These are phyloP conservation scores for Cenchrus fungigraminus DNA, from an alignment of 176 grass and related monocot species.

Conservation along the genomic window DNA sequence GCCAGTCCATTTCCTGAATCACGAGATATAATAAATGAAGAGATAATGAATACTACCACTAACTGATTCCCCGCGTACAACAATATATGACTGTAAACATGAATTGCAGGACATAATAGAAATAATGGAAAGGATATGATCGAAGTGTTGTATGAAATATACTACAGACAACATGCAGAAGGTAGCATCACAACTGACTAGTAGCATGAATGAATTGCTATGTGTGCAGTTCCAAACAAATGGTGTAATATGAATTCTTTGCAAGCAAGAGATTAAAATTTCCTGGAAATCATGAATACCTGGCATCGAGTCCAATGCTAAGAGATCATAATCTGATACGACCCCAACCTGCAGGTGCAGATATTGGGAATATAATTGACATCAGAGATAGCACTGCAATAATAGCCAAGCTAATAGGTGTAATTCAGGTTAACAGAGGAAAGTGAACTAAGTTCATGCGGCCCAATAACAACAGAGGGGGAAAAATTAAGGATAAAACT, in stretches of 20 bases:
- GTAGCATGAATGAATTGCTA: slow-evolving; percentile 3
- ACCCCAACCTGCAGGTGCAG: slow-evolving; percentile 78
- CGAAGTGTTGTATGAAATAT: slow-evolving; percentile 5
- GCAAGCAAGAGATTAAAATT: not conserved
- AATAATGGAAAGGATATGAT: not conserved
- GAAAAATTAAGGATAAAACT: slow-evolving; percentile 2
- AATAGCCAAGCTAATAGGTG: not conserved
- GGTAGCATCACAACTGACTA: not conserved
- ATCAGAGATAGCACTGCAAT: slow-evolving; percentile 12
- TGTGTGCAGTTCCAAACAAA: slow-evolving; percentile 17
- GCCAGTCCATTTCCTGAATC: slow-evolving; percentile 58
- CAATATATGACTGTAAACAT: not conserved
- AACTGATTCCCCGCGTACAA: not conserved
- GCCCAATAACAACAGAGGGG: not conserved
- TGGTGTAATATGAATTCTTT: slow-evolving; percentile 17
- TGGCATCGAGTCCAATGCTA: slow-evolving; percentile 92
- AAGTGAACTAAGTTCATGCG: not conserved
- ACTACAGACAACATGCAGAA: not conserved
- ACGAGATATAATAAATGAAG: slow-evolving; percentile 36
- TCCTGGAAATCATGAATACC: slow-evolving; percentile 48
- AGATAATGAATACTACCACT: not conserved
- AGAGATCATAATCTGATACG: slow-evolving; percentile 96
- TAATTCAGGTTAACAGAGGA: not conserved
- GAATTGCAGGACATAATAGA: not conserved
- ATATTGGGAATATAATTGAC: slow-evolving; percentile 5